Percentiles rank a stretch among this genome's conserved stretches.
Evolutionary conservation across 257 asterid species (phyloP).

Genomic region (Phtheirospermum japonicum): DNA sequence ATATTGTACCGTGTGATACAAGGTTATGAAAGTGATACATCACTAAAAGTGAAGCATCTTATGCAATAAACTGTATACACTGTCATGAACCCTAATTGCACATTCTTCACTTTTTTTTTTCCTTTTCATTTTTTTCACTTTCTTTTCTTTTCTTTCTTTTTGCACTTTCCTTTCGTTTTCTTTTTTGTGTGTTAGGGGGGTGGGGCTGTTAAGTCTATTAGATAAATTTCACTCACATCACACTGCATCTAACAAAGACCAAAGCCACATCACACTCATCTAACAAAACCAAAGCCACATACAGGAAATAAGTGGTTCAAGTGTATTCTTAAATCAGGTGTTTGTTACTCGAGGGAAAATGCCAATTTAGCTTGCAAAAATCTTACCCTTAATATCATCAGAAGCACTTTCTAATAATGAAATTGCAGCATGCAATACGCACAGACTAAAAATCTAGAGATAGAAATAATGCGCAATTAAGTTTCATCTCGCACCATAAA

Average conservation of each 20-base stretch:
- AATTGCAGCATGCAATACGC: slow-evolving; percentile 1
- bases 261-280: too few species aligned
- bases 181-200: background rate
- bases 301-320: background rate
- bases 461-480: background rate
- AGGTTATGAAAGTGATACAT: slow-evolving; percentile 2
- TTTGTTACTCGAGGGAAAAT: background rate
- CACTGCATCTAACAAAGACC: background rate
- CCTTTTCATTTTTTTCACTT: too few species aligned
- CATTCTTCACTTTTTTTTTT: too few species aligned
- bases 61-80: background rate
- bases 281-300: too few species aligned
- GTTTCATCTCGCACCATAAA: background rate
- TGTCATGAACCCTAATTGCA: slow-evolving; percentile 1
- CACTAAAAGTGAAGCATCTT: background rate
- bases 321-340: slow-evolving; percentile 8
- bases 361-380: background rate
- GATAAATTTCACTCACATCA: background rate
- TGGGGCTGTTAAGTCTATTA: background rate
- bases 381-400: slow-evolving; percentile 8
- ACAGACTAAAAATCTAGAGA: background rate
- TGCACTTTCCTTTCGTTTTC: background rate
- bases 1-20: background rate
- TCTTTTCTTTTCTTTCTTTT: too few species aligned
- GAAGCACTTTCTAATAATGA: background rate